Evolutionary conservation across 1,139 yeast genomes (phyloP).

Genomic region (Magnusiomyces paraingens): DNA sequence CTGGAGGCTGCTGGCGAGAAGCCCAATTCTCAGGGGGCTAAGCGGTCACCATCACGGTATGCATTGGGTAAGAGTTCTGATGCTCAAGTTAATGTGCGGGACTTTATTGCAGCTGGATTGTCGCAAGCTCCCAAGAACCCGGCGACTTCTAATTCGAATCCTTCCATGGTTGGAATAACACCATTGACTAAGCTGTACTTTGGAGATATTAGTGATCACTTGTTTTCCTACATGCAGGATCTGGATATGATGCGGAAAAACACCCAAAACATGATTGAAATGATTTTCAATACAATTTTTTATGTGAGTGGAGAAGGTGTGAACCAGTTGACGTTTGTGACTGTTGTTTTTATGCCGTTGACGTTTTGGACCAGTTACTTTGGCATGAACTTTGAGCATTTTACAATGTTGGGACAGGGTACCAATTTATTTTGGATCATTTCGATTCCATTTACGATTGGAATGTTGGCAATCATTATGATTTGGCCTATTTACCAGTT

Average conservation of each 20-base stretch:
- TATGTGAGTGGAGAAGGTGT: slow-evolving; percentile 48
- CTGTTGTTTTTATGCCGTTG: slow-evolving; percentile 48
- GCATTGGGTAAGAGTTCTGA: not conserved
- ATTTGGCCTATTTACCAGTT: slow-evolving; percentile 14
- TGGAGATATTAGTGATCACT: slow-evolving; percentile 49
- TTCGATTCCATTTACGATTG: slow-evolving; percentile 44
- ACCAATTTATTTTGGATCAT: slow-evolving; percentile 47
- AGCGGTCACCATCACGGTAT: slow-evolving; percentile 8
- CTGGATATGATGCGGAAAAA: slow-evolving; percentile 46
- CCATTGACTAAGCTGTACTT: slow-evolving; percentile 40
- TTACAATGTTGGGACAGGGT: slow-evolving; percentile 40
- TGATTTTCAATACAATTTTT: slow-evolving; percentile 48
- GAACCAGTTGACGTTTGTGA: slow-evolving; percentile 44
- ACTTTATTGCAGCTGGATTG: not conserved
- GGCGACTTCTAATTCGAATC: not conserved
- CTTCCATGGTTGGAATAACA: slow-evolving; percentile 26
- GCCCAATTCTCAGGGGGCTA: slow-evolving; percentile 1
- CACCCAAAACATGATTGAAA: slow-evolving; percentile 43
- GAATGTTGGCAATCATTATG: slow-evolving; percentile 30
- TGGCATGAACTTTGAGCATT: slow-evolving; percentile 51
- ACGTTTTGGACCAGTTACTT: slow-evolving; percentile 52
- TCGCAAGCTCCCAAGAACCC: not conserved
- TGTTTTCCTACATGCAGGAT: slow-evolving; percentile 44
- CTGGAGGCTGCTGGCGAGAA: no score
- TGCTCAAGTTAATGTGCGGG: no score